Base-by-base conservation (phyloP, 495 filamentous ascomycete genomes). In the Penicillium desertorum region DNA sequence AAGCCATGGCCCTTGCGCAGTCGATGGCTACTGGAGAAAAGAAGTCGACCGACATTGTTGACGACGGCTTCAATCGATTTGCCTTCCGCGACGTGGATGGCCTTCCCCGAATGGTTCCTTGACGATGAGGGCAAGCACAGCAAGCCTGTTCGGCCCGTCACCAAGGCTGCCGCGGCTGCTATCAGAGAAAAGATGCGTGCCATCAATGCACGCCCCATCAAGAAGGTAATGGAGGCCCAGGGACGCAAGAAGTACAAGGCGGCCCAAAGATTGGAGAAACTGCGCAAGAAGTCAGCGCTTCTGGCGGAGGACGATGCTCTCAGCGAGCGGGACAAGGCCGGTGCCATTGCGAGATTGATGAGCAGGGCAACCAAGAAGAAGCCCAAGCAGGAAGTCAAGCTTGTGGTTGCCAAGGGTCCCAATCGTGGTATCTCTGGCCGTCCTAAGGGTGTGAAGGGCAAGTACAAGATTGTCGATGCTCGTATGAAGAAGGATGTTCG, bases 1-100 rank as follows among this genome's bases (percentile, higher is more conserved):
- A 99, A 77, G 94, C 94, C 57, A 99, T 99, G 94, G 91, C 91
- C 8, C 81, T 99, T n/a, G 94, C 94, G 2, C 94, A 98, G 54
- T 83, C 89, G 65, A 84, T 99, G 56, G 94, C 91, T 22, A 87
- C 86, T 0, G 95, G 95, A 22, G 80, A 94, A 65, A 92, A 87
- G 68, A 88, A 86, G 10, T 85, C 81, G 22, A 66, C 84, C 48
- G 89, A 96, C 64, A 71, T 96, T 2, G 71, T 92, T 27, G 95
- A 99, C 67, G 93, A 97, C 51, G 86, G 85, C 36, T 99, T 91
- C 81, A 96, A 95, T 78, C 92, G 92, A 64, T 89, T 87, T 65
- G 81, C 91, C 12, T 91, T 96, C 80, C 90, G 90, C 41, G 92
- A 99, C 68, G 78, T 83, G 11, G 95, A 98, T 59, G 95, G 94